Conservation (phyloP, 441 rosid genomes). For the Aleurites moluccanus region DNA sequence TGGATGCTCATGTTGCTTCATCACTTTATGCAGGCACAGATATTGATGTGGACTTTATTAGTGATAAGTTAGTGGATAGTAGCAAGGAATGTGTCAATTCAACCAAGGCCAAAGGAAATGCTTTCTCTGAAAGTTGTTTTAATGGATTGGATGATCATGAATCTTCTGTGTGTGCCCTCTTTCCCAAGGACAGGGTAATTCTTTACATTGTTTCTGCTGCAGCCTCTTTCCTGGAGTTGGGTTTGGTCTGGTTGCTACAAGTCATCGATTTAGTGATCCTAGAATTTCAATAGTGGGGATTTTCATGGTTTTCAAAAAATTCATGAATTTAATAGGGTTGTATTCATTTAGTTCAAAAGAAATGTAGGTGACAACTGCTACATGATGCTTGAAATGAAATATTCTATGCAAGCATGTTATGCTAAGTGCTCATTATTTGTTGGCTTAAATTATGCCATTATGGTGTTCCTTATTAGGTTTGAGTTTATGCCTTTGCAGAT, state of each 20-base stretch:
- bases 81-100: conserved; percentile 20
- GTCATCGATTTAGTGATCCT: conserved; percentile 11
- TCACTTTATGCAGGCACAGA: conserved; percentile 37
- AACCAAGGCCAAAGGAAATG: conserved; percentile 22
- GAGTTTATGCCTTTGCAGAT: conserved; percentile 40
- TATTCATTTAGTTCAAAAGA: not conserved
- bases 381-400: not conserved
- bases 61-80: conserved; percentile 22
- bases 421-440: not conserved
- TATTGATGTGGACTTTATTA: conserved; percentile 35
- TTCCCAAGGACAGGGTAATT: conserved; percentile 54
- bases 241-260: conserved; percentile 10
- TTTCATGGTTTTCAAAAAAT: conserved; percentile 3
- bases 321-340: not conserved
- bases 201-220: conserved; percentile 13
- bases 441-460: not conserved
- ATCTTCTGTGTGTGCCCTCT: conserved; percentile 31
- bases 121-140: conserved; percentile 20
- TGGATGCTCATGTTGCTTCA: conserved; percentile 7
- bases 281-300: conserved; percentile 9
- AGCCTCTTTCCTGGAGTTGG: not conserved
- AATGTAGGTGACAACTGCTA: not conserved
- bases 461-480: conserved; percentile 16
- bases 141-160: conserved; percentile 33
- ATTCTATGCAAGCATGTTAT: not conserved